Evolutionary conservation across 2,329 filamentous ascomycete species (phyloP).

Genomic region (Ploettnerulaceae sp.): DNA sequence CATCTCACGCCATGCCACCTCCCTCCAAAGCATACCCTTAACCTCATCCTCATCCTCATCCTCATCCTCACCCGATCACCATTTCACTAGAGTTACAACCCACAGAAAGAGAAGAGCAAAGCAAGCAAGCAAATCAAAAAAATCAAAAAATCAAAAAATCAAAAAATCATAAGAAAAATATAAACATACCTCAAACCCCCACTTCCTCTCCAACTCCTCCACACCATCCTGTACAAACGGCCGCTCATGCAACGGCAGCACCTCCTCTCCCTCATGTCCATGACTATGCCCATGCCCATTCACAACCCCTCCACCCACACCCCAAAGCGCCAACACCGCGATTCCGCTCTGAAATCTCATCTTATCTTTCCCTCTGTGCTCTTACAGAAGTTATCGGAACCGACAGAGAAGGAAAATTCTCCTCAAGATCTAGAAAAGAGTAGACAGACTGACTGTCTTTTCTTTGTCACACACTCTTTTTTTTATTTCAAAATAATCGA

Average conservation of each 20-base stretch:
- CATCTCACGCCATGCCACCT: too few relatives aligned
- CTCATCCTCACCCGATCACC: neutral
- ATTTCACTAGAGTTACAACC: neutral
- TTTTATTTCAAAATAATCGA: too few relatives aligned
- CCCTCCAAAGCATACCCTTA: too few relatives aligned
- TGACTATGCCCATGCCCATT: slow-evolving; percentile 9
- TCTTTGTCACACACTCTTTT: too few relatives aligned
- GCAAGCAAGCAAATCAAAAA: neutral
- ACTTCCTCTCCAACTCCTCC: slow-evolving; percentile 51
- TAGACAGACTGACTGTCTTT: too few relatives aligned
- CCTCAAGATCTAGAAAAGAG: too few relatives aligned
- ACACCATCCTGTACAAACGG: slow-evolving; percentile 47
- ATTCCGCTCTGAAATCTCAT: neutral
- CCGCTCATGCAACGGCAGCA: slow-evolving; percentile 36
- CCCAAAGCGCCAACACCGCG: neutral
- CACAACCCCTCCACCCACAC: slow-evolving; percentile 1
- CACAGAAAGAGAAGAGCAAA: neutral
- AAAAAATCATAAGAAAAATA: neutral
- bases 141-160: slow-evolving; percentile 2
- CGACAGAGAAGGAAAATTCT: too few relatives aligned
- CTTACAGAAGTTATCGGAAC: too few relatives aligned
- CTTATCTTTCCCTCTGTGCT: too few relatives aligned
- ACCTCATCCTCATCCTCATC: neutral
- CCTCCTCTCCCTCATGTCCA: slow-evolving; percentile 29
- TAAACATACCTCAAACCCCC: slow-evolving; percentile 49